Evolutionary conservation across 345 rosid species (phyloP).

Genomic region (Dipteronia dyeriana): DNA sequence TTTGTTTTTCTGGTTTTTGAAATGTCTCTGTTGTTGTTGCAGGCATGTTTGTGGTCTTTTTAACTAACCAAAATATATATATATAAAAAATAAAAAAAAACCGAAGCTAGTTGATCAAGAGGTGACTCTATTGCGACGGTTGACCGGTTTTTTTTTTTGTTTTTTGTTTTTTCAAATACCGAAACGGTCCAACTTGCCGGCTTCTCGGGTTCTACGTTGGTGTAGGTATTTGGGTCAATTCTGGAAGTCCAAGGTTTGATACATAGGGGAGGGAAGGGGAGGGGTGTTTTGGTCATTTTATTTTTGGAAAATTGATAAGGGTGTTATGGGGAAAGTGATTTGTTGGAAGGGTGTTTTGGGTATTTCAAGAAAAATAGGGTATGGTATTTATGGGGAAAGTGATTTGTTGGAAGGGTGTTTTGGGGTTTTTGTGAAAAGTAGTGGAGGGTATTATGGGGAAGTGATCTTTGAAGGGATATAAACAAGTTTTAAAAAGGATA

Average conservation of each 20-base stretch:
- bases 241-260: background rate
- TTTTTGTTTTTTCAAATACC: constrained; percentile 10
- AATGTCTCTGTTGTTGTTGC: background rate
- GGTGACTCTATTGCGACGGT: constrained; percentile 25
- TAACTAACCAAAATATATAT: constrained; percentile 14
- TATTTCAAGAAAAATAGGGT: too few relatives aligned
- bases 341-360: too few relatives aligned
- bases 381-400: too few relatives aligned
- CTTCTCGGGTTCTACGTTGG: constrained; percentile 34
- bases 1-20: background rate
- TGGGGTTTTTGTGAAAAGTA: too few relatives aligned
- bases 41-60: constrained; percentile 3
- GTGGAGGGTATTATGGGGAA: background rate
- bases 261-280: background rate
- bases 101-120: background rate
- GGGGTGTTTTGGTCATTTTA: background rate
- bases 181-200: constrained; percentile 47
- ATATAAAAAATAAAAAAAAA: background rate
- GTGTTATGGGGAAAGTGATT: too few relatives aligned
- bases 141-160: constrained; percentile 43
- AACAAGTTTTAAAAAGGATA: background rate
- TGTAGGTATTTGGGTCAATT: constrained; percentile 36
- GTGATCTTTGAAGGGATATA: background rate
- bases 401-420: too few relatives aligned
- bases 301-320: background rate